Evolutionary conservation across 1,284 basidiomycete genomes (phyloP).

Genomic region (Veloboletus limbatus): DNA sequence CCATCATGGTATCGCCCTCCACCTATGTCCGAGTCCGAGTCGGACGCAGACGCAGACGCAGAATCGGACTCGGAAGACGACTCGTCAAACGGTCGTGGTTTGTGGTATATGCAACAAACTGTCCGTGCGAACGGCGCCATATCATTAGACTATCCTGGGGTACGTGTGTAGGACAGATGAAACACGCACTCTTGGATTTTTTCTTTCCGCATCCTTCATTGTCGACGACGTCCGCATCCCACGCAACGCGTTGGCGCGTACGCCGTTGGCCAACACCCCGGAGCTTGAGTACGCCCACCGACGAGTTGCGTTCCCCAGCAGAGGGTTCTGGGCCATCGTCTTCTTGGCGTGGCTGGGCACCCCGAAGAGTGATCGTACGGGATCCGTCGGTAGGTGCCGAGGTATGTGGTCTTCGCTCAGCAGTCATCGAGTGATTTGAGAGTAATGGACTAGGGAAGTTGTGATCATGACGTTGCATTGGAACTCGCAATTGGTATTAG

Average conservation of each 20-base stretch:
- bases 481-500: too few species aligned
- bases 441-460: too few species aligned
- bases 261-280: conserved; percentile 47
- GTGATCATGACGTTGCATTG: too few species aligned
- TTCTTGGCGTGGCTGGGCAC: conserved; percentile 37
- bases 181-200: conserved; percentile 77
- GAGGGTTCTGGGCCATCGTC: conserved; percentile 23
- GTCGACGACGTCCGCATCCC: conserved; percentile 80
- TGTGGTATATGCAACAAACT: conserved; percentile 92
- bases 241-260: conserved; percentile 56
- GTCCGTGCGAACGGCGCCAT: too few species aligned
- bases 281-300: conserved; percentile 52
- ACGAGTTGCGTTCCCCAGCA: conserved; percentile 11
- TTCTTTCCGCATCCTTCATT: conserved; percentile 80
- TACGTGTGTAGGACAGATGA: too few species aligned
- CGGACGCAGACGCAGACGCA: conserved; percentile 30
- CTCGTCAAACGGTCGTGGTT: conserved; percentile 74
- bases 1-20: background rate
- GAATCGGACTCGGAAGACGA: conserved; percentile 68
- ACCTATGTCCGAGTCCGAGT: conserved; percentile 41
- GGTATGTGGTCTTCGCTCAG: conserved; percentile 26
- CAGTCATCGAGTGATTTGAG: too few species aligned
- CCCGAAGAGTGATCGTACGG: conserved; percentile 45
- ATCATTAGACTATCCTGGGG: too few species aligned
- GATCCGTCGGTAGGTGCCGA: conserved; percentile 45